phyloP scores from a whole-genome alignment of 225 moss, liverwort and hornwort genomes.

The Polytrichum commune region DNA sequence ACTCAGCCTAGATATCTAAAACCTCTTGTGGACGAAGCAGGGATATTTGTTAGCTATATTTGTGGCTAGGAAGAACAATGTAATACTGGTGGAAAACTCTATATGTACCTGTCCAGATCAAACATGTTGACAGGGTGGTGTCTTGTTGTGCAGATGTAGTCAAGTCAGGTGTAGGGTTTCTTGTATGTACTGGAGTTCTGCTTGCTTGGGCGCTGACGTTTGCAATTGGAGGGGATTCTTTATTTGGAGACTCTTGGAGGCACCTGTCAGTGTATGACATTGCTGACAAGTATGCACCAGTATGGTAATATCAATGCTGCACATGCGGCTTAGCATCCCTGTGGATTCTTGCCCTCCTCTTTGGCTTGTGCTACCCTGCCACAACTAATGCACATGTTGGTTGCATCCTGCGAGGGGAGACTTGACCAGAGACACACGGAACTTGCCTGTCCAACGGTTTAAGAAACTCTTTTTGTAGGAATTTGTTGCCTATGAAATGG shows the following conservation, averaged over 20 bases:
- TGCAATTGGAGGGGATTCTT: conserved; percentile 65
- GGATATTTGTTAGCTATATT: too few species aligned
- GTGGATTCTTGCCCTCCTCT: too few species aligned
- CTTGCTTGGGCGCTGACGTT: conserved; percentile 80
- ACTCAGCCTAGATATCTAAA: too few species aligned
- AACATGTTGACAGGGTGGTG: not conserved
- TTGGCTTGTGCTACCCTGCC: not conserved
- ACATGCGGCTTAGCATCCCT: not conserved
- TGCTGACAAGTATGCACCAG: conserved; percentile 72
- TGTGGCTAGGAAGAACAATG: too few species aligned
- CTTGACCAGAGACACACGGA: too few species aligned
- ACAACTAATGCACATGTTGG: not conserved
- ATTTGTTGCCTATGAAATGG: too few species aligned
- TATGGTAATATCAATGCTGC: not conserved
- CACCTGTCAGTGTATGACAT: conserved; percentile 74
- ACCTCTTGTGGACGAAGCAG: too few species aligned
- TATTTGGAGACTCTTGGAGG: conserved; percentile 63
- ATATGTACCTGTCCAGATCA: too few species aligned
- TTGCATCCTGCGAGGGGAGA: not conserved
- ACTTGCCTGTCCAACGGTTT: too few species aligned
- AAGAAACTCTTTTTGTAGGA: too few species aligned
- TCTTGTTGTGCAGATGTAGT: conserved; percentile 62
- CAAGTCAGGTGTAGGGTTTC: conserved; percentile 71
- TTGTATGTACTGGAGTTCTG: conserved; percentile 44
- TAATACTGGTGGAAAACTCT: too few species aligned